Evolutionary conservation across 257 asterid species (phyloP), one percentile per base, ranked within the genome.

Genomic region (Lavandula angustifolia): DNA sequence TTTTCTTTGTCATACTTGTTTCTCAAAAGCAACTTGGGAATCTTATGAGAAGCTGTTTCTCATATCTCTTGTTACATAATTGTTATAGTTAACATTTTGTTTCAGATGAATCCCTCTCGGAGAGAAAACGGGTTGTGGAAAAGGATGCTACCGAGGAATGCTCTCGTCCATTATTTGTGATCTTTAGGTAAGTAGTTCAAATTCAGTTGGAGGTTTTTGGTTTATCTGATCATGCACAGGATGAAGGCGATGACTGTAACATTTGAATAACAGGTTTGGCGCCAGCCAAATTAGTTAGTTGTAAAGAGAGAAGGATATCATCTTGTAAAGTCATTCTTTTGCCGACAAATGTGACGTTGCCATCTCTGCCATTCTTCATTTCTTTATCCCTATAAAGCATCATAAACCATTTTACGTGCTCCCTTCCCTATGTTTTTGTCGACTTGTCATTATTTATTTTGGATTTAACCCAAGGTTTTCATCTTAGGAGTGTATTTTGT

Each of bases 291-390:
- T n/a, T n/a, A n/a, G n/a, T n/a, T n/a, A n/a, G n/a, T n/a, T n/a
- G 9, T 8, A 29, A 31, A 58, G 13, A 47, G 14, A 33, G 10
- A 29, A 12, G 41, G 58, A 49, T n/a, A 17, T 43, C 7, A 11
- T 54, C 47, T n/a, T n/a, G n/a, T n/a, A n/a, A 44, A 42, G 13
- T 16, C 10, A 32, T 4, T 27, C 80, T 79, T 74, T 66, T 44
- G 50, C 82, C 76, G 75, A 75, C 78, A 62, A 66, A 44, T 35
- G 49, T 47, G 54, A 64, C 77, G 17, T 53, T 67, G 38, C 72
- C 54, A 31, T 51, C 63, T 44, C 35, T 35, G 3, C 11, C 68
- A n/a, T 41, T 66, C 4, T 11, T 43, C 14, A n/a, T 49, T 16
- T 49, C 3, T 17, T 13, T 63, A 56, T 35, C n/a, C 2, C 4